Conservation (phyloP, 2,329 filamentous ascomycete genomes). For the Fusarium camptoceras region DNA sequence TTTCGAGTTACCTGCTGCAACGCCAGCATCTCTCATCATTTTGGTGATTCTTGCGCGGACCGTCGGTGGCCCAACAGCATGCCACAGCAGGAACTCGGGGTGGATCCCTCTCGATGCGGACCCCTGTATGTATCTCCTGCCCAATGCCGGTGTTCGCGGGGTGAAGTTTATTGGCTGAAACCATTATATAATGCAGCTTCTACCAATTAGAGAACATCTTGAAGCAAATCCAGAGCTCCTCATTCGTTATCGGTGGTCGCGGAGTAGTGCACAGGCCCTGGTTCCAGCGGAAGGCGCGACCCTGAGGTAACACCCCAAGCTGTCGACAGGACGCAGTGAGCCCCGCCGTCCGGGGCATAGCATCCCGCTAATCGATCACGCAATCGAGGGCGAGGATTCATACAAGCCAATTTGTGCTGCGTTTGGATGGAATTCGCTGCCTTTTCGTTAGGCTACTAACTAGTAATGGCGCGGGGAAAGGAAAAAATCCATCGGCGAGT, state of each 20-base stretch:
- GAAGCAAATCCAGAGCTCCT: constrained; percentile 42
- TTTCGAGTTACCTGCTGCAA: constrained; percentile 15
- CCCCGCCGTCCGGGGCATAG: constrained; percentile 47
- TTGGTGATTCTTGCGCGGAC: constrained; percentile 37
- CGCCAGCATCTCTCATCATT: constrained; percentile 30
- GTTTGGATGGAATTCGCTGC: constrained; percentile 35
- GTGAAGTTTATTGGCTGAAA: constrained; percentile 30
- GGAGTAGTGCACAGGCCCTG: constrained; percentile 36
- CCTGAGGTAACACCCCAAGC: constrained; percentile 37
- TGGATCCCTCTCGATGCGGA: constrained; percentile 32
- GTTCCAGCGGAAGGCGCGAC: constrained; percentile 36
- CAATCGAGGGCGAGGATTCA: constrained; percentile 48
- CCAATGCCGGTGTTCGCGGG: constrained; percentile 35
- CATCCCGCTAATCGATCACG: constrained; percentile 50
- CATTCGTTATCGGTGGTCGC: constrained; percentile 46
- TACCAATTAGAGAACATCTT: constrained; percentile 28
- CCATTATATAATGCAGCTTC: background rate
- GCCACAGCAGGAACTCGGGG: constrained; percentile 48
- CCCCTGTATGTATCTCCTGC: constrained; percentile 25
- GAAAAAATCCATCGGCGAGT: constrained; percentile 44
- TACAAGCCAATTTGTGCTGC: constrained; percentile 42
- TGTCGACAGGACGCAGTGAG: constrained; percentile 34
- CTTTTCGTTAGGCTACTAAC: constrained; percentile 11
- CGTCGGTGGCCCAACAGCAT: constrained; percentile 47
- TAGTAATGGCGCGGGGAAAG: constrained; percentile 45